Conservation (phyloP, 164 flowering plant species). For the Paratinospora sagittata region DNA sequence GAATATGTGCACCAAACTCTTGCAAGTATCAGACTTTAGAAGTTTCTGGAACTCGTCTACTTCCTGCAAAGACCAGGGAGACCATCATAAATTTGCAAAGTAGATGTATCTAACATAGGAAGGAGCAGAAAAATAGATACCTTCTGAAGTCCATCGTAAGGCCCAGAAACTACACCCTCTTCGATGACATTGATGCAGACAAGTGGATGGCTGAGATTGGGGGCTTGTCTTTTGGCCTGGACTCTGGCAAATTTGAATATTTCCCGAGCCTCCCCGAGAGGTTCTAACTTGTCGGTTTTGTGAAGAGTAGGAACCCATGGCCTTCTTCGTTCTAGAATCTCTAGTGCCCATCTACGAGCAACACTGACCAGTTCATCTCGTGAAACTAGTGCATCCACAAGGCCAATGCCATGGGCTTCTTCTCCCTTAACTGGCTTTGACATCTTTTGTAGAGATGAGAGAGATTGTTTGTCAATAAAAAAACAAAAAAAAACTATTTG, state of each 20-base stretch:
- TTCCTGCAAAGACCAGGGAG: constrained; percentile 40
- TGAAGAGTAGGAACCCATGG: constrained; percentile 76
- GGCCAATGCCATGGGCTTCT: constrained; percentile 67
- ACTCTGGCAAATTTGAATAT: constrained; percentile 73
- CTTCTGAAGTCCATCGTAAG: constrained; percentile 67
- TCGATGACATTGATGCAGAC: constrained; percentile 71
- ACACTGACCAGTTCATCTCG: constrained; percentile 45
- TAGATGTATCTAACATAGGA: neutral
- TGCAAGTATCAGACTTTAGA: constrained; percentile 47
- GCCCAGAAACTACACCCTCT: constrained; percentile 68
- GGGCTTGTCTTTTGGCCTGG: constrained; percentile 64
- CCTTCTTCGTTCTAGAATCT: constrained; percentile 53
- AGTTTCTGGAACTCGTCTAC: constrained; percentile 46
- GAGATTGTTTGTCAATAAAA: neutral
- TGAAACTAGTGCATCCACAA: constrained; percentile 77
- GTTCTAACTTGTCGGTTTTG: constrained; percentile 72
- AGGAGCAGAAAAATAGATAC: constrained; percentile 20
- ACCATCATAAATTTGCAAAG: neutral
- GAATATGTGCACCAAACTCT: constrained; percentile 62
- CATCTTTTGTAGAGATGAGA: constrained; percentile 32
- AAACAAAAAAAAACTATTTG: neutral
- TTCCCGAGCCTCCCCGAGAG: constrained; percentile 77
- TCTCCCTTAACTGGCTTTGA: constrained; percentile 72
- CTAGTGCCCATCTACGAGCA: constrained; percentile 82
- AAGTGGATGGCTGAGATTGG: constrained; percentile 72